phyloP scores from a whole-genome alignment of 257 asterid species.

The Datura wrightii region DNA sequence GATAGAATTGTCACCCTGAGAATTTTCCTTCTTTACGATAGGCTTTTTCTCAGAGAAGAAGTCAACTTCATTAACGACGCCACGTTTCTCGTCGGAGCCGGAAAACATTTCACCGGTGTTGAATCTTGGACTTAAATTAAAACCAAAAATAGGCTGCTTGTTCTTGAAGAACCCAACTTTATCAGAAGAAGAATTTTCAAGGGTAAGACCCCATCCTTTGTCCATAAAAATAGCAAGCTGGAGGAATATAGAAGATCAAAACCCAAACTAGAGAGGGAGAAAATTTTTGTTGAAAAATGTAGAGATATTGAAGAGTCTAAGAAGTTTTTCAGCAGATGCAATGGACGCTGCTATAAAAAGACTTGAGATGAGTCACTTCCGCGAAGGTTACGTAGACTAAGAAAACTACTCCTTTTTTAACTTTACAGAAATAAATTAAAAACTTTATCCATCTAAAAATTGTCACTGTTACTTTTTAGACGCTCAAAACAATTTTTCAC shows the following conservation, averaged over 20 bases:
- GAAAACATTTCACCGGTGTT: conserved; percentile 32
- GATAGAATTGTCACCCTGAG: conserved; percentile 32
- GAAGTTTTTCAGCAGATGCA: conserved; percentile 60
- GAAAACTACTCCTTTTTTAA: background rate
- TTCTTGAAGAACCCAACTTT: conserved; percentile 54
- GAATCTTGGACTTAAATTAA: conserved; percentile 55
- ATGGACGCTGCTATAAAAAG: conserved; percentile 54
- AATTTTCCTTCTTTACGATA: conserved; percentile 60
- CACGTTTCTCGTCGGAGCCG: conserved; percentile 42
- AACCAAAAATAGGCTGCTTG: conserved; percentile 64
- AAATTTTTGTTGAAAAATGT: background rate
- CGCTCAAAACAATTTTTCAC: background rate
- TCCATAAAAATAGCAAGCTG: conserved; percentile 56
- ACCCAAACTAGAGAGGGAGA: too few relatives aligned
- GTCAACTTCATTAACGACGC: conserved; percentile 67
- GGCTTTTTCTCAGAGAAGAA: conserved; percentile 67
- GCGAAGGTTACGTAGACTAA: conserved; percentile 43
- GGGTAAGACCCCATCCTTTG: conserved; percentile 81
- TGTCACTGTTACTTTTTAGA: conserved; percentile 7
- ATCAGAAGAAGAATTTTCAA: conserved; percentile 58
- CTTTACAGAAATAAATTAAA: background rate
- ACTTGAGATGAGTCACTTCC: conserved; percentile 33
- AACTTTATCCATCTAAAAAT: background rate
- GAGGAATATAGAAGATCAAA: background rate
- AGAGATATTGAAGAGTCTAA: conserved; percentile 38